Evolutionary conservation across 352 stramenopile species (phyloP).

Genomic region (Phytophthora citrophthora): DNA sequence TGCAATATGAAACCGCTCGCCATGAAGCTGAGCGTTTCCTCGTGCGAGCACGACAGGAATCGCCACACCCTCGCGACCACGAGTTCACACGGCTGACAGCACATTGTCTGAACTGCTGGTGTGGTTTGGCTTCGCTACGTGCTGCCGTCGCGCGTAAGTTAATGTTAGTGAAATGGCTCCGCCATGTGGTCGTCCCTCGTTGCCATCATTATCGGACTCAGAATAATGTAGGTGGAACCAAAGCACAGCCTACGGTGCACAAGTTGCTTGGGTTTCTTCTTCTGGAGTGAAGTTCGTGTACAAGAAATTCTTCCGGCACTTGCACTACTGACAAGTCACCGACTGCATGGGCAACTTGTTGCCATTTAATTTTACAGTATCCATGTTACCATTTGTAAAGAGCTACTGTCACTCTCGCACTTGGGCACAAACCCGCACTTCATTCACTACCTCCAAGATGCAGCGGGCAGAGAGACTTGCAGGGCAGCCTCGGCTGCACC

Average conservation of each 20-base stretch:
- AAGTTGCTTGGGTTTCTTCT: too few relatives aligned
- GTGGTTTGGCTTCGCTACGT: background rate
- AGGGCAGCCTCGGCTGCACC: too few relatives aligned
- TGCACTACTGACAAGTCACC: too few relatives aligned
- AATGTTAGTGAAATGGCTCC: conserved; percentile 20
- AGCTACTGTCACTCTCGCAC: too few relatives aligned
- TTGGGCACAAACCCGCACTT: too few relatives aligned
- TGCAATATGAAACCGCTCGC: background rate
- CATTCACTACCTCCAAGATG: too few relatives aligned
- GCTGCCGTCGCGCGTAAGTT: conserved; percentile 11
- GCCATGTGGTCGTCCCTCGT: conserved; percentile 15
- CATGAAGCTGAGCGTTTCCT: conserved; percentile 14
- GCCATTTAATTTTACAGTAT: conserved; percentile 19
- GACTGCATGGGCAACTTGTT: background rate
- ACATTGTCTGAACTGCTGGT: conserved; percentile 8
- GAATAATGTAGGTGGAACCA: background rate
- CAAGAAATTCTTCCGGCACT: too few relatives aligned
- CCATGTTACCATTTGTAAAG: background rate
- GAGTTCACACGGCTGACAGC: conserved; percentile 11
- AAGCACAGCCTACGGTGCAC: too few relatives aligned
- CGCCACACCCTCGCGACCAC: conserved; percentile 15
- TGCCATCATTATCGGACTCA: conserved; percentile 8
- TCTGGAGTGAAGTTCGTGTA: too few relatives aligned
- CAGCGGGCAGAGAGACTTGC: too few relatives aligned
- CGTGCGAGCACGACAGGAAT: conserved; percentile 22